Base-by-base conservation (phyloP, 306 rosid genomes). In the Castanospermum australe region DNA sequence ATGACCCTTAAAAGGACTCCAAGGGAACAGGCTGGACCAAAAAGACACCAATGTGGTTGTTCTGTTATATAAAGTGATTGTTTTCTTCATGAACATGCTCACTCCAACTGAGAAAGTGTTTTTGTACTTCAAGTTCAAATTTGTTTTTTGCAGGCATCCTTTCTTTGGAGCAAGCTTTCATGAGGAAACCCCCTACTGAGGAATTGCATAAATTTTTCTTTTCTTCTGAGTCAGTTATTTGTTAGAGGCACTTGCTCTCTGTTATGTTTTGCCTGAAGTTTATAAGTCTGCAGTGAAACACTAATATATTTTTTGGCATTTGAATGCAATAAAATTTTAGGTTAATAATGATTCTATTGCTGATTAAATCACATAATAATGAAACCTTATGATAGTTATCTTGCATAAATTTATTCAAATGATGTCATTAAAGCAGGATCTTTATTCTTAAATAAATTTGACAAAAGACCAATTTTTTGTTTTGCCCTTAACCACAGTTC, bases 41-140 rank as follows among this genome's bases (percentile, higher is more conserved):
- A 69, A 45, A 62, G 50, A 63, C 12, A n/a, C 75, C 70, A 81
- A 4, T 22, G 57, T 73, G 69, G 24, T 71, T 59, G 9, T 59
- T 79, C 30, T 47, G 35, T 48, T 59, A 35, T 45, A 10, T 33
- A 60, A 68, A 47, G 78, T 0, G 20, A 32, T 47, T 59, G 20
- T 17, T 62, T 28, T 48, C 39, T 39, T 72, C 50, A 28, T 50
- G 62, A 44, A 21, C 5, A 0, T 50, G 24, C 35, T 79, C 52
- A 42, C 54, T 12, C 14, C 3, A 65, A 73, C 44, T 51, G 24
- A 48, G 72, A 52, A 48, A 28, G 24, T 18, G 48, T 72, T 28
- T 15, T 35, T 35, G 39, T 39, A 62, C 84, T 45, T 54, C 8
- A 30, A 21, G 55, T 65, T 61, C 65, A 57, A 32, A 35, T 32